Percentiles rank a stretch among this genome's conserved stretches.
phyloP scores from a whole-genome alignment of 2,329 filamentous ascomycete genomes.

The Aureobasidium namibiae region DNA sequence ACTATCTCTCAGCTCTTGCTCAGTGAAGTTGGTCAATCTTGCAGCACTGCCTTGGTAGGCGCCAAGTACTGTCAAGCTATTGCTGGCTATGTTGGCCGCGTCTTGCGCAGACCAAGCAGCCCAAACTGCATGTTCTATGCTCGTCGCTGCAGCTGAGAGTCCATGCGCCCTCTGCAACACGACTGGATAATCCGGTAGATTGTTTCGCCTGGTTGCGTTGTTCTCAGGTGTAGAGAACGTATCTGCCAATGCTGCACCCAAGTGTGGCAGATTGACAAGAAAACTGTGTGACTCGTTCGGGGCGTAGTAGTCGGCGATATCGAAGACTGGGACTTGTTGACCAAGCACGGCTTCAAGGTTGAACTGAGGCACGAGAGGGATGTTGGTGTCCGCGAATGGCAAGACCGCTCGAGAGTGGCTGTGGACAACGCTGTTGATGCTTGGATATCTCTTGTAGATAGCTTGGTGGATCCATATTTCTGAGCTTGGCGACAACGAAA shows the following conservation, averaged over 20 bases:
- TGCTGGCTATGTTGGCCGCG: neutral
- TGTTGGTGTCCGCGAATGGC: neutral
- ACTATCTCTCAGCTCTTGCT: neutral
- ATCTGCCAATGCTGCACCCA: neutral
- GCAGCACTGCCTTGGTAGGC: neutral
- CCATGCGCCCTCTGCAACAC: neutral
- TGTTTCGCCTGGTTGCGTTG: neutral
- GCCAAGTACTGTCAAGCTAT: neutral
- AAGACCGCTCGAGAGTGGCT: neutral
- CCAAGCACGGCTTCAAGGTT: neutral
- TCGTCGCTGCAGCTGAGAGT: neutral
- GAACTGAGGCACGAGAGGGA: neutral
- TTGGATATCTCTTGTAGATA: neutral
- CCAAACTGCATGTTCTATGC: neutral
- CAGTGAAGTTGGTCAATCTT: neutral
- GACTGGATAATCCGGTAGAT: neutral
- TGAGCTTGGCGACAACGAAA: neutral
- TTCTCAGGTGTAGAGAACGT: neutral
- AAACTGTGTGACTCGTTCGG: neutral
- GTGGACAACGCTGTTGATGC: neutral
- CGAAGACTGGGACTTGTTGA: neutral
- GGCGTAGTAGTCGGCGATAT: neutral
- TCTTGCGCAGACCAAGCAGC: neutral
- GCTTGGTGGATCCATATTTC: conserved; percentile 1
- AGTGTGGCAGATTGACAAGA: neutral